Evolutionary conservation across 108 stramenopile species (phyloP).

Genomic region (Skeletonema menzelii): DNA sequence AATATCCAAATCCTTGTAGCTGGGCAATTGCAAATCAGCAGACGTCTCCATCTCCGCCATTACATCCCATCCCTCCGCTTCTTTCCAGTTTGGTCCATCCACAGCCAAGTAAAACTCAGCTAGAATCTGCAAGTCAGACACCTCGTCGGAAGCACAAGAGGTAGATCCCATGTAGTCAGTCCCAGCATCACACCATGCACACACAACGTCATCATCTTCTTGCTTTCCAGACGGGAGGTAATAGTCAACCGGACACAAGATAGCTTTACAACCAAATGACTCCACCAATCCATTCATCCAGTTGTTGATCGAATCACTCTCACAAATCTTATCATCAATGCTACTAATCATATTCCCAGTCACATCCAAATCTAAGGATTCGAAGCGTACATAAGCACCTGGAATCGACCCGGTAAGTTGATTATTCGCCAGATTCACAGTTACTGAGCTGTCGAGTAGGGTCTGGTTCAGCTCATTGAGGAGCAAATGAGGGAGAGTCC

Average conservation of each 20-base stretch:
- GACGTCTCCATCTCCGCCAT: slow-evolving; percentile 39
- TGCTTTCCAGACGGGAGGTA: slow-evolving; percentile 49
- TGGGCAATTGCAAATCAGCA: slow-evolving; percentile 36
- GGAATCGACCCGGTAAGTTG: slow-evolving; percentile 61
- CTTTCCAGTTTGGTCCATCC: slow-evolving; percentile 56
- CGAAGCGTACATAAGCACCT: slow-evolving; percentile 21
- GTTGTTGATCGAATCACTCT: slow-evolving; percentile 20
- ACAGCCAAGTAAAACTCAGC: slow-evolving; percentile 58
- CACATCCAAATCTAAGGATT: slow-evolving; percentile 46
- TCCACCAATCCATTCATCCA: slow-evolving; percentile 68
- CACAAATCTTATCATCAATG: slow-evolving; percentile 37
- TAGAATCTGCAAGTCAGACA: slow-evolving; percentile 46
- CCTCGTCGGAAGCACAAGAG: slow-evolving; percentile 33
- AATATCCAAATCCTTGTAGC: slow-evolving; percentile 27
- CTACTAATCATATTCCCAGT: slow-evolving; percentile 53
- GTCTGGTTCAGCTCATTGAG: slow-evolving; percentile 33
- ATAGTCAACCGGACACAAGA: slow-evolving; percentile 50
- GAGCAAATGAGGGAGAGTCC: slow-evolving; percentile 49
- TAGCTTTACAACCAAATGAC: slow-evolving; percentile 61
- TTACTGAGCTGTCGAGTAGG: slow-evolving; percentile 25
- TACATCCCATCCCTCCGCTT: slow-evolving; percentile 37
- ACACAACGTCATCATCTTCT: slow-evolving; percentile 43
- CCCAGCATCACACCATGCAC: slow-evolving; percentile 48
- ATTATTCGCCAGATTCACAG: slow-evolving; percentile 53
- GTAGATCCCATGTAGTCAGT: slow-evolving; percentile 50